These are phyloP conservation scores for Dictyostelium discoideum DNA, from an alignment of 78 protist genomes.

Conservation along the genomic window DNA sequence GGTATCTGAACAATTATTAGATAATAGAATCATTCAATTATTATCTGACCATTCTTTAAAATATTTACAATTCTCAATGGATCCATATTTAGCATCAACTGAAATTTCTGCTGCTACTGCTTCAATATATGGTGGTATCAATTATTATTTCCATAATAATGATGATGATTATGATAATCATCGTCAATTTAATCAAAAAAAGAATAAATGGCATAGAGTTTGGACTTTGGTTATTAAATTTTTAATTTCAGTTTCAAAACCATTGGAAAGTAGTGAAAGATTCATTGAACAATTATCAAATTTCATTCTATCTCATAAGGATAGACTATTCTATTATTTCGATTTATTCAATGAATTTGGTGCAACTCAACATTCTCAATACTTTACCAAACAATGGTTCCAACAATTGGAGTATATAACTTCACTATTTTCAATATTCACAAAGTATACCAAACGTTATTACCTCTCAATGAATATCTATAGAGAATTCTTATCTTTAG, in stretches of 20 bases:
- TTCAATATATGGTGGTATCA: not conserved
- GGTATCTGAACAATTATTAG: not conserved
- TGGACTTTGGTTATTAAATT: slow-evolving; percentile 26
- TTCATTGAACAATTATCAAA: slow-evolving; percentile 26
- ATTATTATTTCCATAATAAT: not conserved
- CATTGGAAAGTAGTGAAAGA: slow-evolving; percentile 15
- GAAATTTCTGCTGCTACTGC: not conserved
- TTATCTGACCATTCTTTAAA: not conserved
- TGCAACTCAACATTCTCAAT: slow-evolving; percentile 21
- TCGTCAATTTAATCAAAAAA: not conserved
- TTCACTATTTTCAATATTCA: not conserved
- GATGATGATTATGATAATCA: not conserved
- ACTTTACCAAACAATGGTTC: slow-evolving; percentile 31
- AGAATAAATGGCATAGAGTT: slow-evolving; percentile 42
- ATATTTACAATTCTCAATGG: not conserved
- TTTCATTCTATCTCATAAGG: slow-evolving; percentile 56
- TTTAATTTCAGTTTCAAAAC: slow-evolving; percentile 7
- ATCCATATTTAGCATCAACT: slow-evolving; percentile 22
- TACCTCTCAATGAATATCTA: slow-evolving; percentile 22
- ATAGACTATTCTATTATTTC: slow-evolving; percentile 36
- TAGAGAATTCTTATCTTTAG: not conserved
- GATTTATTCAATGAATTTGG: slow-evolving; percentile 6
- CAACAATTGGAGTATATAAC: slow-evolving; percentile 17
- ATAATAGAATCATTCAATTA: not conserved
- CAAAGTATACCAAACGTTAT: slow-evolving; percentile 53